A percentile compares a stretch with the other conserved stretches of the same genome.
phyloP scores from a whole-genome alignment of 306 rosid species.

The Medicago truncatula region MtrunA17r5.0-ANR NC_053042.1:31985001-31985500 shows the following conservation, averaged over 20 bases:
- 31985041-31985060: constrained; percentile 12
- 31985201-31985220: not conserved
- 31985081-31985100: constrained; percentile 15
- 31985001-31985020: constrained; percentile 1
- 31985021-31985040: constrained; percentile 1
- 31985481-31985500: constrained; percentile 14
- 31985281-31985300: constrained; percentile 81
- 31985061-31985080: constrained; percentile 7
- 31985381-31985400: constrained; percentile 1
- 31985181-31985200: constrained; percentile 27
- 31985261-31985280: constrained; percentile 76
- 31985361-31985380: constrained; percentile 36
- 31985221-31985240: constrained; percentile 6
- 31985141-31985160: not conserved
- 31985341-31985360: constrained; percentile 10
- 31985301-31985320: constrained; percentile 86
- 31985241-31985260: constrained; percentile 68
- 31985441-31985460: not conserved
- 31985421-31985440: constrained; percentile 34
- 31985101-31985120: constrained; percentile 9
- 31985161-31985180: constrained; percentile 13
- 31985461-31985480: not conserved
- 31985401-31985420: constrained; percentile 23
- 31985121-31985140: not conserved
- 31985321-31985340: constrained; percentile 67